These are phyloP conservation scores for Crithidia expoeki DNA, from an alignment of 208 protist genomes.

Conservation along the genomic window DNA sequence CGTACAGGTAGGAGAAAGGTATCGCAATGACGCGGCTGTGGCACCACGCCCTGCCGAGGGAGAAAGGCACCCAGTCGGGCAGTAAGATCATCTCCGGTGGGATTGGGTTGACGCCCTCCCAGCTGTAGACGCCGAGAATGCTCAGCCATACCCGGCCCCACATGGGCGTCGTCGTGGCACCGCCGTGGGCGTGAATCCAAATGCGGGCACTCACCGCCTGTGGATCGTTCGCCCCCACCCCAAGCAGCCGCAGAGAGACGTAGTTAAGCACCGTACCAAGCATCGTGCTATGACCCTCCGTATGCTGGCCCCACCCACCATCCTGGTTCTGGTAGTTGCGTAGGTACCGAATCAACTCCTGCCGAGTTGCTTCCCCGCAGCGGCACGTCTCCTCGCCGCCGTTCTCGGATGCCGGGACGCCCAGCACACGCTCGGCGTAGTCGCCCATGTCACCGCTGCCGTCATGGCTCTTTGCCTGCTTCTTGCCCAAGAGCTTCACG, in stretches of 20 bases:
- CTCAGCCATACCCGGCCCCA: constrained; percentile 98
- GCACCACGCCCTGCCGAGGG: constrained; percentile 93
- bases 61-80: constrained; percentile 92
- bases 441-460: constrained; percentile 14
- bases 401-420: constrained; percentile 16
- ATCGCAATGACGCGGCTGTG: constrained; percentile 97
- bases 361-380: constrained; percentile 55
- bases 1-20: constrained; percentile 97
- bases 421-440: constrained; percentile 18
- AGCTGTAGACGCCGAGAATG: constrained; percentile 92
- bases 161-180: constrained; percentile 90
- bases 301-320: constrained; percentile 97
- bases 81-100: constrained; percentile 95
- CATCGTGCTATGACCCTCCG: constrained; percentile 96
- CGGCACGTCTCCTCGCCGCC: constrained; percentile 44
- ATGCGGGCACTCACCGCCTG: constrained; percentile 52
- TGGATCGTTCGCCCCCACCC: constrained; percentile 76
- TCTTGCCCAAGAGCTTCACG: constrained; percentile 23
- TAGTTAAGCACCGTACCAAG: constrained; percentile 97
- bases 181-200: constrained; percentile 87
- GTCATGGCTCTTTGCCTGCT: neutral
- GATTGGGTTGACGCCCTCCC: constrained; percentile 94
- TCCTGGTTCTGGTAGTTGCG: constrained; percentile 94
- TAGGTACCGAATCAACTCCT: constrained; percentile 95
- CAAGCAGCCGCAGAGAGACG: constrained; percentile 94